Evolutionary conservation across 495 filamentous ascomycete genomes (phyloP).

Genomic region (Neurospora sp.): DNA sequence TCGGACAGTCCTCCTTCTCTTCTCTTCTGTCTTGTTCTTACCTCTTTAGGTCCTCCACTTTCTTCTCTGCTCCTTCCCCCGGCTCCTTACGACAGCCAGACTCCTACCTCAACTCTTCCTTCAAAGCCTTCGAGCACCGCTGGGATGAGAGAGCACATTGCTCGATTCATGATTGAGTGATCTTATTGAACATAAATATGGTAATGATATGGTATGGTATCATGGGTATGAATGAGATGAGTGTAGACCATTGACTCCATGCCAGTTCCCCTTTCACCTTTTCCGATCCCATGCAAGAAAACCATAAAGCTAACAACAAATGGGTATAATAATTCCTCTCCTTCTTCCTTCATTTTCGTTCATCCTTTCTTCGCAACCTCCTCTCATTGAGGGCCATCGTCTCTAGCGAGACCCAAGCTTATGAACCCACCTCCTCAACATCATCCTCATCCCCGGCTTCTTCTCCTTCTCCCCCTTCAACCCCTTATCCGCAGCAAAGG

Average conservation of each 20-base stretch:
- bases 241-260: background rate
- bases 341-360: background rate
- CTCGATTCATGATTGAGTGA: background rate
- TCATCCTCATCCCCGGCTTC: slow-evolving; percentile 6
- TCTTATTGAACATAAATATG: background rate
- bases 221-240: background rate
- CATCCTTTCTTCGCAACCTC: background rate
- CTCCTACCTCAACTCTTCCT: too few relatives aligned
- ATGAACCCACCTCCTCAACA: slow-evolving; percentile 13
- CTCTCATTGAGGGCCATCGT: background rate
- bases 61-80: too few relatives aligned
- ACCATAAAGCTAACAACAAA: background rate
- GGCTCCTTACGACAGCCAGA: too few relatives aligned
- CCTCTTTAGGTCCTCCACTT: too few relatives aligned
- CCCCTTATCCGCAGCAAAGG: background rate
- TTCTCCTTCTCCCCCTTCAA: background rate
- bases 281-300: background rate
- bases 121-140: too few relatives aligned
- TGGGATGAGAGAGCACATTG: too few relatives aligned
- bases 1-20: too few relatives aligned
- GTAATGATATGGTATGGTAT: background rate
- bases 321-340: background rate
- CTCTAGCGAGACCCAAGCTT: slow-evolving; percentile 14
- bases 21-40: too few relatives aligned
- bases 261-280: background rate